Conservation (phyloP, 164 flowering plant genomes). For the Sedum album region DNA sequence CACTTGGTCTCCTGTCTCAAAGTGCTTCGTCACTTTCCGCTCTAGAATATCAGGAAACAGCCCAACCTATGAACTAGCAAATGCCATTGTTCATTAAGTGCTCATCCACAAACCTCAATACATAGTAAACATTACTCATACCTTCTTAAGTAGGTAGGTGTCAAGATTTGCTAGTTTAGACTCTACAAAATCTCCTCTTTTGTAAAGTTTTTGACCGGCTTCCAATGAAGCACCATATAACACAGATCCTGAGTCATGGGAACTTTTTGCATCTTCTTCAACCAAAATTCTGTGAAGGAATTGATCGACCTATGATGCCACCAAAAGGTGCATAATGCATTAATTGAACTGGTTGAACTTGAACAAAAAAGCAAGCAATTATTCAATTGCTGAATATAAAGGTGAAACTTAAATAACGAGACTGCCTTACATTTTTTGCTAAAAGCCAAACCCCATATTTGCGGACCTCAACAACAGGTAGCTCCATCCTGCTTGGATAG, state of each 20-base stretch:
- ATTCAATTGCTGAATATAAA: not conserved
- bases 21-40: slow-evolving; percentile 58
- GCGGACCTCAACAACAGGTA: slow-evolving; percentile 90
- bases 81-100: not conserved
- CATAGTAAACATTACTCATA: slow-evolving; percentile 11
- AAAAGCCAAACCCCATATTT: slow-evolving; percentile 80
- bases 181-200: slow-evolving; percentile 58
- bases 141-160: slow-evolving; percentile 71
- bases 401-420: not conserved
- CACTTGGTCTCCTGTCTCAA: slow-evolving; percentile 75
- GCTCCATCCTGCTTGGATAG: slow-evolving; percentile 62
- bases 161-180: slow-evolving; percentile 57
- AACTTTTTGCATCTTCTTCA: slow-evolving; percentile 64
- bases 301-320: slow-evolving; percentile 61
- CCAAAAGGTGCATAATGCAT: not conserved
- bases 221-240: slow-evolving; percentile 57
- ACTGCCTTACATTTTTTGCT: slow-evolving; percentile 44
- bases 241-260: slow-evolving; percentile 24
- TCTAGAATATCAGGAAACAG: slow-evolving; percentile 47
- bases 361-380: not conserved
- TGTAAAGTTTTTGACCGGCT: slow-evolving; percentile 56
- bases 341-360: slow-evolving; percentile 11
- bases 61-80: not conserved
- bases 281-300: slow-evolving; percentile 71
- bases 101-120: not conserved